These are phyloP conservation scores for Candida multigemmis DNA, from an alignment of 805 yeast species.

Conservation along the genomic window DNA sequence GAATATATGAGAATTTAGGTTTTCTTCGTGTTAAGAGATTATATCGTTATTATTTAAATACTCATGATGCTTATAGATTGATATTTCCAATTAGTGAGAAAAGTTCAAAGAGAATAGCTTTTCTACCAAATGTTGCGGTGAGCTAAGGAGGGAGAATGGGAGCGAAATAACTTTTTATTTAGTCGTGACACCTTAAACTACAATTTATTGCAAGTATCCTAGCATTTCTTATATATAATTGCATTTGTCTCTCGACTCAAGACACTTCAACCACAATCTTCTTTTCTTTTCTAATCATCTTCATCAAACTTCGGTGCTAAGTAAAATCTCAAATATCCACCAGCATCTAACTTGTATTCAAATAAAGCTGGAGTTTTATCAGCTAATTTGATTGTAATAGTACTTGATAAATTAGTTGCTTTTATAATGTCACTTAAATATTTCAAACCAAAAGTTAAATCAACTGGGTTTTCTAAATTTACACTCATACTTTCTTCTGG, in stretches of 20 bases:
- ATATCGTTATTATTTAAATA: conserved; percentile 80
- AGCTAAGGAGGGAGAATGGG: neutral
- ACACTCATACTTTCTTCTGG: conserved; percentile 70
- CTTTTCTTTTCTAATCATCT: conserved; percentile 43
- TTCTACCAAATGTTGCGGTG: conserved; percentile 24
- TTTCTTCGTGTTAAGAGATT: conserved; percentile 68
- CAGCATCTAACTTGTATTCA: conserved; percentile 75
- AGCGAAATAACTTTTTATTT: neutral
- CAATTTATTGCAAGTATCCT: conserved; percentile 1
- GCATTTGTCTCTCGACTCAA: no score
- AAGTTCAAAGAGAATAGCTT: conserved; percentile 39
- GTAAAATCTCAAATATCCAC: conserved; percentile 91
- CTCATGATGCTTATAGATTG: conserved; percentile 87
- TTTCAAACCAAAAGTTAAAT: conserved; percentile 83
- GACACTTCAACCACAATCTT: no score
- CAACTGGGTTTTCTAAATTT: conserved; percentile 78
- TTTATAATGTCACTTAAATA: conserved; percentile 87
- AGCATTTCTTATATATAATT: no score
- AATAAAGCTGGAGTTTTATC: conserved; percentile 91
- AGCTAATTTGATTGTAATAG: conserved; percentile 78
- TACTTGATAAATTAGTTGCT: conserved; percentile 70
- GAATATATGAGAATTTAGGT: conserved; percentile 66
- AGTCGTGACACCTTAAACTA: neutral
- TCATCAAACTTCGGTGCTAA: conserved; percentile 97
- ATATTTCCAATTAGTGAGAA: conserved; percentile 70